These are phyloP conservation scores for Aspergillus sclerotialis DNA, from an alignment of 2,329 filamentous ascomycete species.

Conservation along the genomic window DNA sequence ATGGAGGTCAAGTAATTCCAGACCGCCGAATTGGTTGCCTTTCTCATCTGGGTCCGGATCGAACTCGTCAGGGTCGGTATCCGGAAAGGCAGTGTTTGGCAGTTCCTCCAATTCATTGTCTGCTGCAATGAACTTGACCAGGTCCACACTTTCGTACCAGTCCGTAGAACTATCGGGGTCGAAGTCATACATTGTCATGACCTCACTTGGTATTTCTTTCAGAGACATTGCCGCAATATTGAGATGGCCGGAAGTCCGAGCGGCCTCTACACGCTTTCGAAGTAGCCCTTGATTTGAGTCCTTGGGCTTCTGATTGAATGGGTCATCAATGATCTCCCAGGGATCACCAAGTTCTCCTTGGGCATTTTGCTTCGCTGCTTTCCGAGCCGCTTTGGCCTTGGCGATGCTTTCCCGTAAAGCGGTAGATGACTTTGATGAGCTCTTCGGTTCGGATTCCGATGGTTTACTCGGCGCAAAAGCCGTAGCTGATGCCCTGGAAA, in stretches of 20 bases:
- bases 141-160: conserved; percentile 89
- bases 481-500: conserved; percentile 23
- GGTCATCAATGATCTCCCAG: conserved; percentile 45
- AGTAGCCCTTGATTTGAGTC: conserved; percentile 60
- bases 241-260: conserved; percentile 69
- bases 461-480: conserved; percentile 23
- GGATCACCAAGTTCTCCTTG: conserved; percentile 12
- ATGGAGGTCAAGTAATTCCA: conserved; percentile 79
- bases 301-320: conserved; percentile 56
- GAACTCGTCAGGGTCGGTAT: conserved; percentile 50
- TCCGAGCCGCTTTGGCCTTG: conserved; percentile 77
- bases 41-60: conserved; percentile 59
- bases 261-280: conserved; percentile 63
- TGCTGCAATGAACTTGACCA: conserved; percentile 75
- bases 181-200: conserved; percentile 84
- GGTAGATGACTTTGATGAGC: conserved; percentile 62
- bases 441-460: conserved; percentile 30
- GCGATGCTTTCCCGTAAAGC: conserved; percentile 86
- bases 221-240: conserved; percentile 83
- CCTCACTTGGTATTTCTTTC: conserved; percentile 70
- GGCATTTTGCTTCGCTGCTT: conserved; percentile 39
- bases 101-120: conserved; percentile 80
- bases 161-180: conserved; percentile 58
- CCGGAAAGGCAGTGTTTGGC: conserved; percentile 71
- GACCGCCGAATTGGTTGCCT: conserved; percentile 70